Evolutionary conservation across 768 basidiomycete genomes (phyloP).

Genomic region (Austroboletus eburneus): DNA sequence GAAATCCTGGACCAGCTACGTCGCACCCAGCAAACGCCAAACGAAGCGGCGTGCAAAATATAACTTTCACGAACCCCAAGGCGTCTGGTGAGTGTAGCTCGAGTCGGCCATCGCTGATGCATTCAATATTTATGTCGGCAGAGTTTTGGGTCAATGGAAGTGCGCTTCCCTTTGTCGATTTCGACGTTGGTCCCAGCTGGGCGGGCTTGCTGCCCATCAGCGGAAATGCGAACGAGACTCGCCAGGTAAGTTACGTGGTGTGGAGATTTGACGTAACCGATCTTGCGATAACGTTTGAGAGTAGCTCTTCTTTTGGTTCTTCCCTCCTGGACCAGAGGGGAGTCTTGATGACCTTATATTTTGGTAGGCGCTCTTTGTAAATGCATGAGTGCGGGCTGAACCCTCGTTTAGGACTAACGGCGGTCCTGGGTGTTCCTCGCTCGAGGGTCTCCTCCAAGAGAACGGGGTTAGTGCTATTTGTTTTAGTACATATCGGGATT

Average conservation of each 20-base stretch:
- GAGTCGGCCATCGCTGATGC: neutral
- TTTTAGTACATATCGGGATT: constrained; percentile 16
- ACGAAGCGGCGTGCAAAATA: constrained; percentile 46
- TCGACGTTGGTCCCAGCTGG: constrained; percentile 75
- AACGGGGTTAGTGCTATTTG: constrained; percentile 53
- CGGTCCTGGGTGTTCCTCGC: constrained; percentile 75
- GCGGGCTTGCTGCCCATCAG: constrained; percentile 73
- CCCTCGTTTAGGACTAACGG: constrained; percentile 59
- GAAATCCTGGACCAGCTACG: neutral
- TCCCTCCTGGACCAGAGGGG: constrained; percentile 71
- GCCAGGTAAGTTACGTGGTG: constrained; percentile 55
- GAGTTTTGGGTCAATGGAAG: constrained; percentile 71
- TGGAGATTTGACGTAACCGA: neutral
- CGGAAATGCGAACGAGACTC: constrained; percentile 52
- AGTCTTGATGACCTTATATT: constrained; percentile 71
- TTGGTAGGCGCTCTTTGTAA: constrained; percentile 40
- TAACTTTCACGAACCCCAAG: constrained; percentile 65
- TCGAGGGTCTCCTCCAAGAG: constrained; percentile 69
- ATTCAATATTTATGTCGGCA: constrained; percentile 25
- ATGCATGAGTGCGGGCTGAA: neutral
- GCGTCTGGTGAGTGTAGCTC: constrained; percentile 46
- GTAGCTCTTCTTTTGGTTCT: constrained; percentile 82
- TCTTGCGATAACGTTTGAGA: neutral
- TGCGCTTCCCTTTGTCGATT: constrained; percentile 62
- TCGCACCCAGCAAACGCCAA: constrained; percentile 1